Evolutionary conservation across 2,329 filamentous ascomycete species (phyloP), one percentile per base, ranked within the genome.

Genomic region (Cadophora malorum): DNA sequence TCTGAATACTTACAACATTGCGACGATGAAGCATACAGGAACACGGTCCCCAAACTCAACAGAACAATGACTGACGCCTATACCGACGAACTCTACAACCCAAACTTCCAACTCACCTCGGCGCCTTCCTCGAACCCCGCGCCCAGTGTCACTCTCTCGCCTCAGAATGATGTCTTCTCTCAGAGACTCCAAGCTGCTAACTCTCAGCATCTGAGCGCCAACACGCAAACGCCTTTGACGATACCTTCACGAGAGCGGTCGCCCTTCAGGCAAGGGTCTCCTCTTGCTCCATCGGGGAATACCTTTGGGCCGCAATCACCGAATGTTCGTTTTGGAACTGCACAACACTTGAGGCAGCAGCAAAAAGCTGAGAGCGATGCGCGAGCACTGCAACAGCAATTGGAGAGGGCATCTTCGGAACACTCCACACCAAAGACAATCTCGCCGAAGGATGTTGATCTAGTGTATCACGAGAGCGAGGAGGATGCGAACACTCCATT

Each of bases 401-500:
- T 84, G 56, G 81, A 83, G 0, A 73, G 72, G 55, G 67, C 70
- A 31, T 76, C 76, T 28, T 76, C 72, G 79, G 71, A 72, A 38
- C 71, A 83, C 6, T 85, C 84, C 0, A 85, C 90, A n/a, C 85
- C 88, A 1, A 92, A 93, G 79, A 97, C 95, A 0, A 97, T 99
- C 58, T 98, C 95, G 1, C 96, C 95, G 28, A 96, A 97, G 80
- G 95, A 98, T 75, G 92, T 94, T 1, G 81, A 97, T 68, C 81
- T 97, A 61, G 94, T 97, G 69, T 97, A 94, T 77, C 87, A 90
- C 69, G 93, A 96, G 49, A 80, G 83, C 0, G 91, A 94, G 2
- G 89, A 90, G 21, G 90, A 91, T 59, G 81, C 86, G 4, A 88
- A 88, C 68, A 88, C 91, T 74, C 89, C 92, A 14, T 81, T 97